A percentile compares a stretch with the other conserved stretches of the same genome.
Evolutionary conservation across 495 filamentous ascomycete genomes (phyloP).

Genomic region (Parathielavia appendiculata): DNA sequence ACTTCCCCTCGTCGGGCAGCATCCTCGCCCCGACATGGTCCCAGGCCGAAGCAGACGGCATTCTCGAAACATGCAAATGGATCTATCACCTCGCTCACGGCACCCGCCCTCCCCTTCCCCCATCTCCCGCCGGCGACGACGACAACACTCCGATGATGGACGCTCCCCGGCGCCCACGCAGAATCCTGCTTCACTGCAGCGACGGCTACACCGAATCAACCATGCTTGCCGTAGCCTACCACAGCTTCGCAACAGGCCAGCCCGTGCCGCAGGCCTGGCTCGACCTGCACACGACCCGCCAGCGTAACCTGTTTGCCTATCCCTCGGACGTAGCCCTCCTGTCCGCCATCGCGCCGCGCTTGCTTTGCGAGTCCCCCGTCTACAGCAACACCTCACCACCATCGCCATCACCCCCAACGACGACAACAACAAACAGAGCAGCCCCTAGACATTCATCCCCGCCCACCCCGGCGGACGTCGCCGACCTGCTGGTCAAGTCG

Average conservation of each 20-base stretch:
- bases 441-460: too few species aligned
- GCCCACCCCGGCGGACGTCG: neutral
- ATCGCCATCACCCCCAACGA: too few species aligned
- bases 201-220: conserved; percentile 97
- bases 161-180: conserved; percentile 41
- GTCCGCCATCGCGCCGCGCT: conserved; percentile 63
- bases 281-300: conserved; percentile 68
- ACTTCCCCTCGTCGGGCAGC: conserved; percentile 90
- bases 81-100: conserved; percentile 73
- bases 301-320: conserved; percentile 95
- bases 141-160: conserved; percentile 15
- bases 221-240: conserved; percentile 79
- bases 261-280: conserved; percentile 83
- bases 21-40: conserved; percentile 78
- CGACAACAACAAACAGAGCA: too few species aligned
- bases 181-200: conserved; percentile 83
- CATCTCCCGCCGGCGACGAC: conserved; percentile 24
- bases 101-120: conserved; percentile 35
- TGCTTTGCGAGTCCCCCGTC: conserved; percentile 51
- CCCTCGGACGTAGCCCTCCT: conserved; percentile 80
- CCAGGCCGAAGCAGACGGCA: conserved; percentile 70
- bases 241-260: conserved; percentile 79
- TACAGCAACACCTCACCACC: too few species aligned
- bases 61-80: conserved; percentile 84
- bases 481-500: neutral